These are phyloP conservation scores for Starmerella floris DNA, from an alignment of 805 yeast species.

Conservation along the genomic window DNA sequence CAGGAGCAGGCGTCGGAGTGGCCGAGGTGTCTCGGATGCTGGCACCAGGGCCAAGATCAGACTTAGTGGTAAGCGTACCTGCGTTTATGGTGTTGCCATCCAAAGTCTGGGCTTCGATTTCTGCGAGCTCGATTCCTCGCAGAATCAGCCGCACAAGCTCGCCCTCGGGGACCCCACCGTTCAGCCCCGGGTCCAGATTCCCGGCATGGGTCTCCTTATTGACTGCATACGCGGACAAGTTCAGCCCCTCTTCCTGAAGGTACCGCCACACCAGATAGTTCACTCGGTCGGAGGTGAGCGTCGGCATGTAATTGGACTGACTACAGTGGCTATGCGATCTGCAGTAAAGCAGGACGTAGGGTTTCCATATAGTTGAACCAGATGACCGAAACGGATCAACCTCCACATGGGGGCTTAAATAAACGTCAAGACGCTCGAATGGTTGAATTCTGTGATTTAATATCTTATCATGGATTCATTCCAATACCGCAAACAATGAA, in stretches of 20 bases:
- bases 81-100: not conserved
- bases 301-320: no score
- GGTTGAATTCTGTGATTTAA: no score
- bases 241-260: slow-evolving; percentile 57
- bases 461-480: no score
- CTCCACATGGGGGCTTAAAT: no score
- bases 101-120: slow-evolving; percentile 36
- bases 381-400: no score
- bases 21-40: not conserved
- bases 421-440: no score
- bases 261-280: slow-evolving; percentile 90
- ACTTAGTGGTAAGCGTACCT: not conserved
- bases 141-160: slow-evolving; percentile 71
- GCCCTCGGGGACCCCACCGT: slow-evolving; percentile 55
- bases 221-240: slow-evolving; percentile 65
- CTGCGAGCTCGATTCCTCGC: slow-evolving; percentile 67
- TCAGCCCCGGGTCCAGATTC: slow-evolving; percentile 38
- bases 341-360: no score
- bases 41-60: not conserved
- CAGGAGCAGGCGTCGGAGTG: not conserved
- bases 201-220: slow-evolving; percentile 59
- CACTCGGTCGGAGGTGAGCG: slow-evolving; percentile 60
- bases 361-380: no score
- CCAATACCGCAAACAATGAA: no score
- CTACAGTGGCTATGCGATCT: no score